Percentiles rank a stretch among this genome's conserved stretches.
Conservation (phyloP, 1,139 yeast genomes). For the Waltiozyma sp. region DNA sequence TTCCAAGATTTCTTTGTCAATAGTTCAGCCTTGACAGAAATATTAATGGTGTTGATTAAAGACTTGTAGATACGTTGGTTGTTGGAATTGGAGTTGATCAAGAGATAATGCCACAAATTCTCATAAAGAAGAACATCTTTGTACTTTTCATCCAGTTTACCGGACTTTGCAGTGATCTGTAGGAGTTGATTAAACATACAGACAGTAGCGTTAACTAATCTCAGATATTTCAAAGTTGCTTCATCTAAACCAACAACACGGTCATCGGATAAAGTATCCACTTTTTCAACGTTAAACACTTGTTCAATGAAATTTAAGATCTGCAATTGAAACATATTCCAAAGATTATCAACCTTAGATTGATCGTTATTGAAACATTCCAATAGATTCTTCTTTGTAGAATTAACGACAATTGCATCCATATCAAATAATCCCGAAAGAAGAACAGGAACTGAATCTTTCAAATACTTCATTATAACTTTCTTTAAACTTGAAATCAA, state of each 20-base stretch:
- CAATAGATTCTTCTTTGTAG: conserved; percentile 37
- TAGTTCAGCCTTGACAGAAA: conserved; percentile 13
- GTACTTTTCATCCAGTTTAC: conserved; percentile 4
- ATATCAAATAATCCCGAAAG: conserved; percentile 58
- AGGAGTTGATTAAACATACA: conserved; percentile 35
- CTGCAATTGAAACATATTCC: conserved; percentile 47
- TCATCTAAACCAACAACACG: conserved; percentile 62
- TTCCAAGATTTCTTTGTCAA: conserved; percentile 30
- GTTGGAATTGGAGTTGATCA: conserved; percentile 16
- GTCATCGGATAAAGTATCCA: conserved; percentile 62
- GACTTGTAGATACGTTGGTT: conserved; percentile 40
- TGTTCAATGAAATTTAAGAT: conserved; percentile 45
- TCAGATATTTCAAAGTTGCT: conserved; percentile 50
- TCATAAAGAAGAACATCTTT: conserved; percentile 30
- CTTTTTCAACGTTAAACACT: conserved; percentile 43
- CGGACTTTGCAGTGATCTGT: conserved; percentile 9
- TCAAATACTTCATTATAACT: conserved; percentile 49
- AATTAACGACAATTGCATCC: conserved; percentile 47
- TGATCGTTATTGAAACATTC: conserved; percentile 46
- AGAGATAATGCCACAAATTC: conserved; percentile 33
- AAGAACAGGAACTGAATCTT: conserved; percentile 65
- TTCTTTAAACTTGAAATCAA: conserved; percentile 46
- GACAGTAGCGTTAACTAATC: conserved; percentile 45
- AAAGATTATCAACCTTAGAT: conserved; percentile 48
- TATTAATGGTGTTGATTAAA: conserved; percentile 27